Conservation (phyloP, 2,329 filamentous ascomycete species). For the Colletotrichum gigasporum region DNA sequence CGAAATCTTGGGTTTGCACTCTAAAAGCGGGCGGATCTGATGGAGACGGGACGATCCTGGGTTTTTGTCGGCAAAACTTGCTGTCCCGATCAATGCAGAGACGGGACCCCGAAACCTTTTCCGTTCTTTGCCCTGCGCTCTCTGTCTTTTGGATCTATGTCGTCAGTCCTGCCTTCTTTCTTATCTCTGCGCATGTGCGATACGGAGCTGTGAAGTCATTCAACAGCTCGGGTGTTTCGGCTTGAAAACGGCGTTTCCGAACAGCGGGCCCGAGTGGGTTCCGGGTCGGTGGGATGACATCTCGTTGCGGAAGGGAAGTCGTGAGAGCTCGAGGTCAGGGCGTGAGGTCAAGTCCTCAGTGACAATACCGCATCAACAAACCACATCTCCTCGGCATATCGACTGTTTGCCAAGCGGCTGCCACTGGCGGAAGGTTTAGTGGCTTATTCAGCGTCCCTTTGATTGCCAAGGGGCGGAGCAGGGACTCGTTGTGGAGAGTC, state of each 20-base stretch:
- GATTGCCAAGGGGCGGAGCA: conserved; percentile 15
- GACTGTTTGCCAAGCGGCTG: no score
- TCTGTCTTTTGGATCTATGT: background rate
- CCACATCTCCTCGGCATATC: no score
- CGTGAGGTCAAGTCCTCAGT: no score
- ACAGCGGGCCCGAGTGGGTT: conserved; percentile 12
- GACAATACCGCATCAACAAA: no score
- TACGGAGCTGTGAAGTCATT: conserved; percentile 4
- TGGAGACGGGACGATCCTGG: background rate
- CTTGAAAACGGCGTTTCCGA: conserved; percentile 17
- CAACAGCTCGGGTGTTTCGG: conserved; percentile 10
- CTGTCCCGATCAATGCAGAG: background rate
- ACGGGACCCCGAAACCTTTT: conserved; percentile 4
- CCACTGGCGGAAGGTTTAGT: no score
- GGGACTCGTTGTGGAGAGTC: conserved; percentile 12
- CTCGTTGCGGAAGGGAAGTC: no score
- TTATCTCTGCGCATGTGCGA: background rate
- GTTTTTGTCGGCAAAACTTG: background rate
- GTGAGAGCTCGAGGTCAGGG: no score
- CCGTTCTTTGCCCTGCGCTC: background rate
- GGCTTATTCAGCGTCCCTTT: no score
- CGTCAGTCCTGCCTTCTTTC: background rate
- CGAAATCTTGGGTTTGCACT: background rate
- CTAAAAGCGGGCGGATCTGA: background rate
- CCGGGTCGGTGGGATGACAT: background rate